Percentiles rank a stretch among this genome's conserved stretches.
Evolutionary conservation across 371 early-diverging fungal species (phyloP).

Genomic region (Mycotypha africana): DNA sequence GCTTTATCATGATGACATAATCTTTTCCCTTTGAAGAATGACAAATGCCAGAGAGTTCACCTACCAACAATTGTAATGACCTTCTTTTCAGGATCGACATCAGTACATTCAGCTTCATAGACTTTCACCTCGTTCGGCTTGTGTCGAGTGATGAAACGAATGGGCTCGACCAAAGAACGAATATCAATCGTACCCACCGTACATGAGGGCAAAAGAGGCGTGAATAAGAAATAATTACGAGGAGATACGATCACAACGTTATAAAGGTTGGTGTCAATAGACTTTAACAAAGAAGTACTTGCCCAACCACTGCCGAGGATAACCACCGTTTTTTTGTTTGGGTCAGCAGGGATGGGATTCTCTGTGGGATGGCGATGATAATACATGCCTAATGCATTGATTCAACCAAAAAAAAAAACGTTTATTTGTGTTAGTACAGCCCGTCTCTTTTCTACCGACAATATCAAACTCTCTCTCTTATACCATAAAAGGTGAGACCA

Average conservation of each 20-base stretch:
- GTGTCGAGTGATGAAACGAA: constrained; percentile 81
- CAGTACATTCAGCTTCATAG: constrained; percentile 82
- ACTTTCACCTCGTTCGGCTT: constrained; percentile 80
- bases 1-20: not conserved
- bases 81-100: constrained; percentile 76
- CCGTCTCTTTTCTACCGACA: not conserved
- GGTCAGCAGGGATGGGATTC: constrained; percentile 64
- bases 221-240: constrained; percentile 92
- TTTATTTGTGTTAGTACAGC: not conserved
- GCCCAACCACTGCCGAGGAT: constrained; percentile 88
- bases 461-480: not conserved
- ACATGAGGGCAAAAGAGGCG: constrained; percentile 83
- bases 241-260: constrained; percentile 81
- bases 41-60: constrained; percentile 6
- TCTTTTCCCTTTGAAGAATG: not conserved
- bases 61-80: constrained; percentile 64
- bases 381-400: constrained; percentile 34
- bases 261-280: constrained; percentile 70
- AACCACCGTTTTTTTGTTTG: constrained; percentile 75
- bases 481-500: constrained; percentile 17
- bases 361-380: constrained; percentile 53
- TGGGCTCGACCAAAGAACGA: constrained; percentile 80
- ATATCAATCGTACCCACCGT: constrained; percentile 85
- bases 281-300: constrained; percentile 71
- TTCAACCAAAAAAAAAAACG: not conserved